Evolutionary conservation across 2,329 filamentous ascomycete genomes (phyloP).

Genomic region (Lasiodiplodia hormozganensis): DNA sequence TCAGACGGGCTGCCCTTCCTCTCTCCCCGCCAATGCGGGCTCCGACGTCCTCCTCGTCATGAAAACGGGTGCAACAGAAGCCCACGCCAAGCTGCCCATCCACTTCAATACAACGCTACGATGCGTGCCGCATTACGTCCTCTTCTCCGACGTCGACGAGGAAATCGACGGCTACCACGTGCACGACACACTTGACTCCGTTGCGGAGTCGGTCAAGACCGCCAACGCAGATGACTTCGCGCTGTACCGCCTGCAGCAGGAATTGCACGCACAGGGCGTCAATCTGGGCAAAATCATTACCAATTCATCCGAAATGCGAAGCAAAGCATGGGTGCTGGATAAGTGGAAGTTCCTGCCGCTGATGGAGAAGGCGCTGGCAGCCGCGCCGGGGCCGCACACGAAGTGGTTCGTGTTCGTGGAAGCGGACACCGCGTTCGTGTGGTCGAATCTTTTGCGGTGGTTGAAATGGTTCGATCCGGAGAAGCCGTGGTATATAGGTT

Average conservation of each 20-base stretch:
- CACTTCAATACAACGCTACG: constrained; percentile 45
- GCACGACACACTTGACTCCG: constrained; percentile 53
- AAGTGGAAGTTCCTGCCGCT: constrained; percentile 50
- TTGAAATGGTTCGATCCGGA: constrained; percentile 57
- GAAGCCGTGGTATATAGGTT: constrained; percentile 56
- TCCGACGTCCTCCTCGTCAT: constrained; percentile 65
- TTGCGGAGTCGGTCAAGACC: constrained; percentile 46
- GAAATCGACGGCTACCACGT: constrained; percentile 57
- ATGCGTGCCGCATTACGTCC: constrained; percentile 42
- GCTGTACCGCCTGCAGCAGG: constrained; percentile 57
- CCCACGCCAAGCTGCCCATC: constrained; percentile 61
- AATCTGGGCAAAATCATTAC: constrained; percentile 42
- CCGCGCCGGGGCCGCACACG: constrained; percentile 52
- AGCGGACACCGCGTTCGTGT: constrained; percentile 64
- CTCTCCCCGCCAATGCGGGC: constrained; percentile 37
- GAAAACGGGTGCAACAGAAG: constrained; percentile 67
- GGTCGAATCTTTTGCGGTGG: constrained; percentile 61
- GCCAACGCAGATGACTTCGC: constrained; percentile 57
- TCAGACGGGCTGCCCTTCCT: constrained; percentile 36
- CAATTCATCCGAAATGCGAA: constrained; percentile 42
- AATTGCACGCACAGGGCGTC: constrained; percentile 51
- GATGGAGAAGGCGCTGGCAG: constrained; percentile 43
- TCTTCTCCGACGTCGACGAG: constrained; percentile 49
- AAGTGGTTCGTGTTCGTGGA: constrained; percentile 68
- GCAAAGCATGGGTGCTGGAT: constrained; percentile 44